Evolutionary conservation across 305 asterid genomes (phyloP).

Genomic region (Solanum hybrid): DNA sequence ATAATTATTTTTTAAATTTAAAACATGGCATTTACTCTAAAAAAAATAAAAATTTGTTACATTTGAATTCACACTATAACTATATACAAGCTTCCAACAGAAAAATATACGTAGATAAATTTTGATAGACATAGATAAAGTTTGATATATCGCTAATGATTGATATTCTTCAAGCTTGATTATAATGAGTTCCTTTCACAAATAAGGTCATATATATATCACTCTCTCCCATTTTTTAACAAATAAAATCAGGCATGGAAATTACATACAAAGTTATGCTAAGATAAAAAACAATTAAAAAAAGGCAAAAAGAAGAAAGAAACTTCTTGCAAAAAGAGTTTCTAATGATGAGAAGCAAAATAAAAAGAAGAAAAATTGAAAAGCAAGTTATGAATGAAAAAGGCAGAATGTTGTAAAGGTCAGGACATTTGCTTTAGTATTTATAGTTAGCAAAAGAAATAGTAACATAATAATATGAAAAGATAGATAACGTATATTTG

Average conservation of each 20-base stretch:
- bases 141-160: not conserved
- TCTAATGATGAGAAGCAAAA: not conserved
- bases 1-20: too few species aligned
- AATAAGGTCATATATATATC: too few species aligned
- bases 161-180: not conserved
- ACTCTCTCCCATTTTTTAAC: not conserved
- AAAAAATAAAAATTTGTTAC: too few species aligned
- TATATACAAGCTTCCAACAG: not conserved
- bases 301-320: too few species aligned
- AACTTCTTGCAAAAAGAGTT: not conserved
- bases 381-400: too few species aligned
- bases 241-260: not conserved
- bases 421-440: too few species aligned
- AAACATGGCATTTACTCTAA: too few species aligned
- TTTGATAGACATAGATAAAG: not conserved
- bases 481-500: too few species aligned
- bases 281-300: too few species aligned
- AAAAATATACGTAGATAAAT: not conserved
- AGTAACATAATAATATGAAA: too few species aligned
- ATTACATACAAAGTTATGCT: not conserved
- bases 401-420: not conserved
- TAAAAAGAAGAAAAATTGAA: not conserved
- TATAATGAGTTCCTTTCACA: too few species aligned
- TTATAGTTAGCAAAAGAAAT: too few species aligned
- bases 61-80: not conserved